Base-by-base conservation (phyloP, 2,329 filamentous ascomycete species). In the Exserohilum rostratum region DNA sequence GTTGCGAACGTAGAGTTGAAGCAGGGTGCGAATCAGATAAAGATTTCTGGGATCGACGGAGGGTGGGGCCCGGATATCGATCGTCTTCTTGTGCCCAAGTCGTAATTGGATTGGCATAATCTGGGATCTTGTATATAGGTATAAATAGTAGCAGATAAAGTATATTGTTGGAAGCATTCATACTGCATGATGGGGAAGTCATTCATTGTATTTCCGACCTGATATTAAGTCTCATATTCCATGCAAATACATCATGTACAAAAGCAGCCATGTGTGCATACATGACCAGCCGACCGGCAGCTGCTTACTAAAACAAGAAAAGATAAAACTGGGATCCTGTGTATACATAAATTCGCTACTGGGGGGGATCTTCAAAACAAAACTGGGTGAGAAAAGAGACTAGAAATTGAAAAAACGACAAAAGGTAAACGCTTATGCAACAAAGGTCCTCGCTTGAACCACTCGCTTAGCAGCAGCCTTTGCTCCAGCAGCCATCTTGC, bases 11-110 rank as follows among this genome's bases (percentile, higher is more conserved):
- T 74, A 1, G 72, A 82, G 12, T 54, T 87, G 51, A 78, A 79
- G 50, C 69, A 71, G 13, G 83, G 83, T 0, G 63, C 57, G 0
- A 87, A 87, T 63, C 77, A 76, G 2, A 72, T 87, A 33, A 76
- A 75, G 1, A 76, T 86, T 48, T 74, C 77, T 49, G 46, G 51
- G 6, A 73, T 75, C 0, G 76, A 82, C 50, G 76, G 9, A 53
- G 78, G 71, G 31, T 79, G 66, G 79, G 82, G 78, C 0, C 80
- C 83, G 0, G 81, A 82, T 77, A 71, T 85, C 12, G 84, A 87
- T 70, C 70, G 79, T 6, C 50, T 86, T 39, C 76, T 85, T 68
- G 81, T 85, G 0, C 83, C 84, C 3, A 64, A 73, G n/a, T 45
- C 12, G 11, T 54, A 31, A 29, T 11, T 15, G 9, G 27, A 4